Percentiles rank a stretch among this genome's conserved stretches.
phyloP scores from a whole-genome alignment of 306 rosid genomes.

The Mimosa bimucronata region DNA sequence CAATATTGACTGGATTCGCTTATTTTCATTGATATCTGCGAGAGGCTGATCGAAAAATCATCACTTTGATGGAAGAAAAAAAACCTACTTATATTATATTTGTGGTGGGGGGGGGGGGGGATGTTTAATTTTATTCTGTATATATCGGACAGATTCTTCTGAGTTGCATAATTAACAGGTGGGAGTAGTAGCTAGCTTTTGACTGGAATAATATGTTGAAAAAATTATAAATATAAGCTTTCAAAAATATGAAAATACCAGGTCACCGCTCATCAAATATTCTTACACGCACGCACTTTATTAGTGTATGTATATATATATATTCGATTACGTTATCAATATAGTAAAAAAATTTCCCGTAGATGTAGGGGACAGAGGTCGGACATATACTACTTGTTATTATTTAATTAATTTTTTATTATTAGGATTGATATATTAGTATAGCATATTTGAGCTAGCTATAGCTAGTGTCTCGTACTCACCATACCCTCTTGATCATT shows the following conservation, averaged over 20 bases:
- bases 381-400: constrained; percentile 18
- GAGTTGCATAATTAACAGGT: not conserved
- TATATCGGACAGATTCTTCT: not conserved
- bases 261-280: constrained; percentile 30
- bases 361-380: constrained; percentile 53
- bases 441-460: not conserved
- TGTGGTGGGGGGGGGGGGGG: constrained; percentile 21
- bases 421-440: not conserved
- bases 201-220: not conserved
- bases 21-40: not conserved
- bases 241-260: constrained; percentile 1
- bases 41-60: constrained; percentile 30
- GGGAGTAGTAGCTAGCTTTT: not conserved
- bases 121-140: not conserved
- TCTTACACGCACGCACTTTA: constrained; percentile 26
- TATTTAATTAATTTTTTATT: not conserved
- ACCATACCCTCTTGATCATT: not conserved
- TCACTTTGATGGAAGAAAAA: constrained; percentile 10
- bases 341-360: not conserved
- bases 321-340: not conserved
- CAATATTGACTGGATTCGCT: not conserved
- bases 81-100: not conserved
- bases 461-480: not conserved
- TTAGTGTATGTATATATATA: not conserved
- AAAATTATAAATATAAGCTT: constrained; percentile 16